These are phyloP conservation scores for Pestalotiopsis sp. DNA, from an alignment of 2,329 filamentous ascomycete species.

Conservation along the genomic window DNA sequence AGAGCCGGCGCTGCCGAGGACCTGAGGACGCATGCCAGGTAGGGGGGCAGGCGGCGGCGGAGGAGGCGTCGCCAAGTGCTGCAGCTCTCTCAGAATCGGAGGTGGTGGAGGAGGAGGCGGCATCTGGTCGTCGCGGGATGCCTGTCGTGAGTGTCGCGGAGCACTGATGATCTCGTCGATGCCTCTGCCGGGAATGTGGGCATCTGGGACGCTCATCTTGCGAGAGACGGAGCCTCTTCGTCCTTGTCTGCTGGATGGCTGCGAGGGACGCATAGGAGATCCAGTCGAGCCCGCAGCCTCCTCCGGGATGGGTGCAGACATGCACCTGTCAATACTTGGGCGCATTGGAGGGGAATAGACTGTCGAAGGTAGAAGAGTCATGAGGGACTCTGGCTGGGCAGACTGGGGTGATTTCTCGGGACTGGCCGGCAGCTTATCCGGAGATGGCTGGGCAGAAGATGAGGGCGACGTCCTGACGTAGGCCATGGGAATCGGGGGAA, in stretches of 20 bases:
- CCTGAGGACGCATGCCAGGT: constrained; percentile 41
- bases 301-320: constrained; percentile 61
- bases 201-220: constrained; percentile 40
- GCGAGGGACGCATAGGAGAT: constrained; percentile 41
- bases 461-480: constrained; percentile 47
- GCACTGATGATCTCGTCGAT: constrained; percentile 49
- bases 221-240: constrained; percentile 34
- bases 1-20: constrained; percentile 45
- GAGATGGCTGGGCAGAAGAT: constrained; percentile 38
- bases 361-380: constrained; percentile 60
- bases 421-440: constrained; percentile 31
- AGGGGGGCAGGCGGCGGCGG: constrained; percentile 65
- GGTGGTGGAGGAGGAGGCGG: constrained; percentile 56
- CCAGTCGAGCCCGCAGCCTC: constrained; percentile 40
- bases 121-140: constrained; percentile 53
- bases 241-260: constrained; percentile 26
- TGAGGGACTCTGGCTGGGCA: constrained; percentile 25
- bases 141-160: constrained; percentile 38
- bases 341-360: constrained; percentile 60
- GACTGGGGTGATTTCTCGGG: constrained; percentile 32
- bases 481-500: constrained; percentile 54
- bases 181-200: constrained; percentile 38
- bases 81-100: constrained; percentile 63
- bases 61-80: constrained; percentile 62
- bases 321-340: constrained; percentile 58